Evolutionary conservation across 805 yeast species (phyloP).

Genomic region (Hanseniaspora jakobsenii): DNA sequence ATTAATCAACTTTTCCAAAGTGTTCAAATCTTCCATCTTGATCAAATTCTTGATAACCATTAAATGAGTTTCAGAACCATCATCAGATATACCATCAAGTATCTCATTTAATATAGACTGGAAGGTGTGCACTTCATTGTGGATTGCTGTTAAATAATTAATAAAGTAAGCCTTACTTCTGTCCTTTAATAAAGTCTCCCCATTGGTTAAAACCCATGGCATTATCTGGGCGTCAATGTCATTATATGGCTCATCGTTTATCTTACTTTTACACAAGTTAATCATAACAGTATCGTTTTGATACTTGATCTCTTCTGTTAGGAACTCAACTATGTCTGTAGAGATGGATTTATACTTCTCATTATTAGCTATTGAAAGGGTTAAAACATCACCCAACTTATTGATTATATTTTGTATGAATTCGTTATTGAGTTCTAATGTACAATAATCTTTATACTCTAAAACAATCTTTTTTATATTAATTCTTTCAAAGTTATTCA

Average conservation of each 20-base stretch:
- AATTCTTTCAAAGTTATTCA: slow-evolving; percentile 29
- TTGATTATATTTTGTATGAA: slow-evolving; percentile 36
- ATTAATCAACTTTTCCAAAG: background rate
- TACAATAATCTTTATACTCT: slow-evolving; percentile 67
- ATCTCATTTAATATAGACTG: background rate
- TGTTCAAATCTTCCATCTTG: background rate
- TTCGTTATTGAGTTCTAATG: slow-evolving; percentile 66
- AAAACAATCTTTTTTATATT: slow-evolving; percentile 40
- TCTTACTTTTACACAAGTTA: background rate
- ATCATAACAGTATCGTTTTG: slow-evolving; percentile 14
- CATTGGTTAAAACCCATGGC: slow-evolving; percentile 9
- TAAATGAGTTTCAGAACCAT: slow-evolving; percentile 13
- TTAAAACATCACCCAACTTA: slow-evolving; percentile 7
- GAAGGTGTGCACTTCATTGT: background rate
- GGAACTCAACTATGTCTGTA: slow-evolving; percentile 3
- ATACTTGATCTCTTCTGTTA: slow-evolving; percentile 12
- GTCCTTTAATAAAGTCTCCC: slow-evolving; percentile 7
- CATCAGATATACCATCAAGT: slow-evolving; percentile 7
- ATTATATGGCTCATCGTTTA: background rate
- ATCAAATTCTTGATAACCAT: slow-evolving; percentile 4
- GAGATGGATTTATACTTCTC: slow-evolving; percentile 1
- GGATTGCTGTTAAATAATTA: slow-evolving; percentile 2
- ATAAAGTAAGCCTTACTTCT: slow-evolving; percentile 8
- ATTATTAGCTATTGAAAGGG: background rate
- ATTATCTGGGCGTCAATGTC: slow-evolving; percentile 5